A percentile compares a stretch with the other conserved stretches of the same genome.
These are phyloP conservation scores for Debaryomycetaceae sp. DNA, from an alignment of 1,139 yeast species.

Conservation along the genomic window DNA sequence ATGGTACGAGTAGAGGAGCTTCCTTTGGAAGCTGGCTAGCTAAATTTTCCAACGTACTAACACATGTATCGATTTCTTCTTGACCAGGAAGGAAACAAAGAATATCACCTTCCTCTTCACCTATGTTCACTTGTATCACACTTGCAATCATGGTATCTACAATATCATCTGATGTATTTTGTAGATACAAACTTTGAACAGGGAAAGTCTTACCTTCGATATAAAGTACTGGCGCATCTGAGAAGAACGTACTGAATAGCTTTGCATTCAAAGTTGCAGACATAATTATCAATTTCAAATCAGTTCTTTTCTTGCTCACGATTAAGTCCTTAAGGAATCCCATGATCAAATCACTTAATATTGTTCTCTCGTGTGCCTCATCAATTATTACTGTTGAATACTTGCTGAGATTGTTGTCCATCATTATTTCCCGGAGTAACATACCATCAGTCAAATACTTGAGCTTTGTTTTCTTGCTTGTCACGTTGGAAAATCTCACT, in stretches of 20 bases:
- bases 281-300: conserved; percentile 68
- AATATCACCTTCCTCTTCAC: conserved; percentile 85
- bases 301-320: conserved; percentile 43
- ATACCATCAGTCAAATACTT: conserved; percentile 96
- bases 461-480: conserved; percentile 52
- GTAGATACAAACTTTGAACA: conserved; percentile 67
- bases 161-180: conserved; percentile 63
- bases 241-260: conserved; percentile 73
- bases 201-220: conserved; percentile 91
- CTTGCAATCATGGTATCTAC: conserved; percentile 77
- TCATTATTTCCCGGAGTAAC: conserved; percentile 87
- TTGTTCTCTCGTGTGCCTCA: conserved; percentile 97
- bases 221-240: conserved; percentile 72
- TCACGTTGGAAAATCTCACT: conserved; percentile 66
- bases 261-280: conserved; percentile 97
- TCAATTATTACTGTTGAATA: conserved; percentile 84
- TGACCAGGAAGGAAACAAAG: conserved; percentile 93
- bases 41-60: conserved; percentile 54
- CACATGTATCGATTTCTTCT: conserved; percentile 92
- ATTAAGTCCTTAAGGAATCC: conserved; percentile 79
- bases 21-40: conserved; percentile 68
- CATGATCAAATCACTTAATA: conserved; percentile 81
- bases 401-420: conserved; percentile 58
- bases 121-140: conserved; percentile 71
- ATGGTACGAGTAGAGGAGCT: conserved; percentile 71